Evolutionary conservation across 208 protist genomes (phyloP), one percentile per base, ranked within the genome.

Genomic region (Acanthamoeba polyphaga): DNA sequence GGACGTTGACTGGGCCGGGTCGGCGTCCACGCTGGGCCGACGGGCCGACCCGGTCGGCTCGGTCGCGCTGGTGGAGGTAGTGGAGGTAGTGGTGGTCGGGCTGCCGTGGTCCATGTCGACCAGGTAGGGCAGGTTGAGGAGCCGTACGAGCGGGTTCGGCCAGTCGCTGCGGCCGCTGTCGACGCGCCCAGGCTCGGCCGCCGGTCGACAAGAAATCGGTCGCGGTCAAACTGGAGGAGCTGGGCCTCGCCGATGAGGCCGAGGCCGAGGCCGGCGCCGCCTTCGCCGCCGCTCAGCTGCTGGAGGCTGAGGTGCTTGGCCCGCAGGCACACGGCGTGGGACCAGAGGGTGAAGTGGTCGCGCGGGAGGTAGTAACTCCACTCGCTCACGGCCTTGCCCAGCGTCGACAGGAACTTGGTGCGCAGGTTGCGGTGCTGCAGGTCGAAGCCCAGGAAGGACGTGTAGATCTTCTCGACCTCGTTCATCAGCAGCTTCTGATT

Each of bases 401-500:
- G n/a, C 74, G 74, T 84, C 74, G 74, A 84, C 38, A 84, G 9
- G 13, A 84, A 84, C 43, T 84, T 84, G 74, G 74, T 84, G 46
- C 74, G 74, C 19, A 84, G 74, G 74, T 84, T 84, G 38, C 74
- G 74, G 74, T 84, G 74, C 74, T 84, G 74, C 12, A 84, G 74
- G 13, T 84, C 74, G 74, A 84, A 43, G 17, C 74, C 74, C 19
- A 84, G 43, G 74, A 84, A 84, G 43, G 74, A 43, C 9, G 43
- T 10, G 19, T 84, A 84, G 74, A 84, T 84, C 74, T 84, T 84
- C 43, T 84, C 74, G 8, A 84, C 15, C 43, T 84, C 74, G 74
- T 84, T 84, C 74, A 84, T 84, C 74, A 84, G 74, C 43, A 84
- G 74, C 74, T 84, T 84, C 46, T 84, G 74, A n/a, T 84, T 84